These are phyloP conservation scores for Funneliformis caledonium DNA, from an alignment of 371 early-diverging fungal species.

Conservation along the genomic window DNA sequence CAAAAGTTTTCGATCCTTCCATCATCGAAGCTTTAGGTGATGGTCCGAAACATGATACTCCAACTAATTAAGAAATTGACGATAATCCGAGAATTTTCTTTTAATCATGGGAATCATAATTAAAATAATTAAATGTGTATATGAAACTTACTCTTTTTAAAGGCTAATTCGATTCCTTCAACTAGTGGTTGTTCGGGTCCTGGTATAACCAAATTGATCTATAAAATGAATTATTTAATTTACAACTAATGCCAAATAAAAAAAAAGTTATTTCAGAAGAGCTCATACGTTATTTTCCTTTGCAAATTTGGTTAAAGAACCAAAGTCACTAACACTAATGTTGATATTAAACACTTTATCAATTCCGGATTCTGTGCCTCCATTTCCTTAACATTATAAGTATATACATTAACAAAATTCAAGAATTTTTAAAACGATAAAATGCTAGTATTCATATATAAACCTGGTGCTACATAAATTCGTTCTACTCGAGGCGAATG, in stretches of 20 bases:
- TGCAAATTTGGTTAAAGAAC: slow-evolving; percentile 80
- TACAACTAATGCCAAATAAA: background rate
- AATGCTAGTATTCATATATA: slow-evolving; percentile 13
- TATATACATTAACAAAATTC: background rate
- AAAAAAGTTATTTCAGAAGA: background rate
- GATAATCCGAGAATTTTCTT: background rate
- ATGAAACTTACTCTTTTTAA: slow-evolving; percentile 74
- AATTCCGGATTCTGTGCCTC: slow-evolving; percentile 79
- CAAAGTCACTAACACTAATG: slow-evolving; percentile 76
- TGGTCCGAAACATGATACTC: slow-evolving; percentile 95
- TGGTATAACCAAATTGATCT: slow-evolving; percentile 83
- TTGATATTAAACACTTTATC: slow-evolving; percentile 81
- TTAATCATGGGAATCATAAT: background rate
- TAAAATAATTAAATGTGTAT: slow-evolving; percentile 8
- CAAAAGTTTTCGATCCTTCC: slow-evolving; percentile 97
- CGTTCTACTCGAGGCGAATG: slow-evolving; percentile 75
- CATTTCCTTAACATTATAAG: slow-evolving; percentile 74
- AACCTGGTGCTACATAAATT: slow-evolving; percentile 94
- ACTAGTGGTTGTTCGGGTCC: slow-evolving; percentile 98
- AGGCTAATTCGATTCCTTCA: slow-evolving; percentile 83
- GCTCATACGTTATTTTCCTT: slow-evolving; percentile 69
- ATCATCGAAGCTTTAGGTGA: slow-evolving; percentile 87
- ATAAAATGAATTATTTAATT: slow-evolving; percentile 7
- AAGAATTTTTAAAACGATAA: background rate
- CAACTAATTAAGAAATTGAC: slow-evolving; percentile 59